Evolutionary conservation across 2,329 filamentous ascomycete species (phyloP), one percentile per base, ranked within the genome.

Genomic region (Domatiomyces globalis): DNA sequence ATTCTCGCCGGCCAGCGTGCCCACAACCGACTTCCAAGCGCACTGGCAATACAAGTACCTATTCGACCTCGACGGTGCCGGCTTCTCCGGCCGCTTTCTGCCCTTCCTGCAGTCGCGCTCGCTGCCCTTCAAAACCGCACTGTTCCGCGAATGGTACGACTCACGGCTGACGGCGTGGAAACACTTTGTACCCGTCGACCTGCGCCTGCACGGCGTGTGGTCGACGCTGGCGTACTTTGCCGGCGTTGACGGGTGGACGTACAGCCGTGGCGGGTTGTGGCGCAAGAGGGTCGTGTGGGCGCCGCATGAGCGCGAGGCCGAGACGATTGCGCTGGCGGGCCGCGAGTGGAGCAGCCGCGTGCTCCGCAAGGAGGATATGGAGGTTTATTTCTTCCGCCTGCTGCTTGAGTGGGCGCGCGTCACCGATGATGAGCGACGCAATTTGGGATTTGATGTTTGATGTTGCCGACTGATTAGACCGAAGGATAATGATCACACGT

Each of bases 131-230:
- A 74, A 87, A 57, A 78, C 69, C 0, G 80, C 80, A 0, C 71
- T 90, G 5, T 90, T 89, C 66, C 76, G 80, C 20, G 80, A 87
- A 62, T 94, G 87, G 87, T 86, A 83, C 66, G 83, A 85, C 53
- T 80, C 82, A 48, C 78, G 87, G 5, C 67, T 92, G 15, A 76
- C 74, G 52, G 78, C 86, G 0, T 94, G 86, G 86, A 70, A 82
- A 45, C 86, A 94, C 63, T 92, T 87, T 60, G 81, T 90, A 1
- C 87, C 87, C 7, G 68, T 89, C 15, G 86, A 92, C 63, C 58
- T 83, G 1, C 76, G 86, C 2, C 79, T 85, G 18, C 84, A 88
- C 54, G 84, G 78, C 1, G 68, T 92, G 43, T 87, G 85, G 71
- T 80, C 79, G 55, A 86, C 82, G 0, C 66, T 89, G 50, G 77